These are phyloP conservation scores for Purpureocillium takamizusanense DNA, from an alignment of 2,329 filamentous ascomycete species.

Conservation along the genomic window DNA sequence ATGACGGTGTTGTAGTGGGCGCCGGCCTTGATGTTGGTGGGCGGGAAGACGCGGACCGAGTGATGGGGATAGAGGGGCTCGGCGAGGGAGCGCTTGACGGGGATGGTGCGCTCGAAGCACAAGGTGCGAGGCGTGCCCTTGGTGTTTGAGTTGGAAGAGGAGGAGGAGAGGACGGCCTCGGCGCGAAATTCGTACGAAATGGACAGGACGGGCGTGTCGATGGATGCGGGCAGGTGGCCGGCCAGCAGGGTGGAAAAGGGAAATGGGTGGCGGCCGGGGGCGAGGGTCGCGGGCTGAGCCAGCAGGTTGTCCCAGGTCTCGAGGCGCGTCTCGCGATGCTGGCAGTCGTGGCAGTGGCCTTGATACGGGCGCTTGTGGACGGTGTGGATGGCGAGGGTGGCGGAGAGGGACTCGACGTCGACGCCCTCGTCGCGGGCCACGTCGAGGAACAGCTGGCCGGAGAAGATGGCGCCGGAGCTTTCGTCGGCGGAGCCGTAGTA, in stretches of 20 bases:
- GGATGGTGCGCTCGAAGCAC: conserved; percentile 57
- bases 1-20: conserved; percentile 76
- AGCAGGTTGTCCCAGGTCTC: conserved; percentile 76
- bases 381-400: conserved; percentile 61
- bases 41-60: conserved; percentile 89
- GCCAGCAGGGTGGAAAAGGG: conserved; percentile 84
- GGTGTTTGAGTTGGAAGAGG: no score
- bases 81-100: conserved; percentile 69
- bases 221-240: conserved; percentile 77
- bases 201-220: conserved; percentile 61
- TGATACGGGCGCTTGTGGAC: conserved; percentile 76
- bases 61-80: conserved; percentile 73
- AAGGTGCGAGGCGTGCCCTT: conserved; percentile 32
- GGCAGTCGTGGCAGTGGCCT: conserved; percentile 70
- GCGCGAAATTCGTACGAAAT: conserved; percentile 75
- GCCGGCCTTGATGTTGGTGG: conserved; percentile 83
- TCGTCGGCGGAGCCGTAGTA: conserved; percentile 67
- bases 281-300: conserved; percentile 40
- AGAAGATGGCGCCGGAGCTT: conserved; percentile 78
- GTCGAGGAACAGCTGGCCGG: conserved; percentile 68
- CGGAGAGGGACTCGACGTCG: conserved; percentile 63
- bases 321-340: conserved; percentile 61
- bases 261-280: conserved; percentile 59
- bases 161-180: conserved; percentile 49
- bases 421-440: conserved; percentile 54